phyloP scores from a whole-genome alignment of 768 basidiomycete species.

The Pleurotus platypus region DNA sequence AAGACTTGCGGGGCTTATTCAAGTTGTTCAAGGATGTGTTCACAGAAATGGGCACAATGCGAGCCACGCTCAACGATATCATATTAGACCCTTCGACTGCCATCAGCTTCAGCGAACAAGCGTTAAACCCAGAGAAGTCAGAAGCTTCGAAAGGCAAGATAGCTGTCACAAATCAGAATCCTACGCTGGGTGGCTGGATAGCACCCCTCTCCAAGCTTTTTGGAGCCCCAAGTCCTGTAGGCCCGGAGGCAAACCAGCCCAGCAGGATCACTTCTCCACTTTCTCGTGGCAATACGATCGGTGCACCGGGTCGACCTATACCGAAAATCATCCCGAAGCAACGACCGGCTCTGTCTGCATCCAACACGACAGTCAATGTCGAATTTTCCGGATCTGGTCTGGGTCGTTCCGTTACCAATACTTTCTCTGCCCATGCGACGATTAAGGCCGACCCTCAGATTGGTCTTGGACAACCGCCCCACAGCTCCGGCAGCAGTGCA shows the following conservation, averaged over 20 bases:
- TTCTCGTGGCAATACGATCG: conserved; percentile 10
- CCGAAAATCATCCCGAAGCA: conserved; percentile 71
- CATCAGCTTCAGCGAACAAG: conserved; percentile 63
- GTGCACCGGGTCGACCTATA: conserved; percentile 17
- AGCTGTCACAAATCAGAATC: conserved; percentile 25
- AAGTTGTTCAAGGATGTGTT: conserved; percentile 85
- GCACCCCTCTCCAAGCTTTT: conserved; percentile 84
- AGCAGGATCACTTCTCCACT: conserved; percentile 17
- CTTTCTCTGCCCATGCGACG: conserved; percentile 21
- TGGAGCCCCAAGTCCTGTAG: conserved; percentile 27
- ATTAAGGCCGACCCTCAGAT: conserved; percentile 1
- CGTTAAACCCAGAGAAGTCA: conserved; percentile 56
- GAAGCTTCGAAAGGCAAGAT: conserved; percentile 31
- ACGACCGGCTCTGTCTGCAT: conserved; percentile 81
- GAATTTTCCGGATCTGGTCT: conserved; percentile 79
- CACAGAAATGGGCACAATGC: conserved; percentile 75
- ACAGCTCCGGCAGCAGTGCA: conserved; percentile 30
- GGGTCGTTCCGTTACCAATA: conserved; percentile 37
- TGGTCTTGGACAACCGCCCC: not conserved
- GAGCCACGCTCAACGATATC: conserved; percentile 82
- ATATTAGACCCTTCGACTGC: conserved; percentile 85
- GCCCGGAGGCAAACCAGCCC: conserved; percentile 17
- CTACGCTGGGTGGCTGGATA: conserved; percentile 65
- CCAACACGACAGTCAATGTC: conserved; percentile 91
- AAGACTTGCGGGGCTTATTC: conserved; percentile 79